Evolutionary conservation across 2,329 filamentous ascomycete genomes (phyloP).

Genomic region (Pseudogymnoascus sp.): DNA sequence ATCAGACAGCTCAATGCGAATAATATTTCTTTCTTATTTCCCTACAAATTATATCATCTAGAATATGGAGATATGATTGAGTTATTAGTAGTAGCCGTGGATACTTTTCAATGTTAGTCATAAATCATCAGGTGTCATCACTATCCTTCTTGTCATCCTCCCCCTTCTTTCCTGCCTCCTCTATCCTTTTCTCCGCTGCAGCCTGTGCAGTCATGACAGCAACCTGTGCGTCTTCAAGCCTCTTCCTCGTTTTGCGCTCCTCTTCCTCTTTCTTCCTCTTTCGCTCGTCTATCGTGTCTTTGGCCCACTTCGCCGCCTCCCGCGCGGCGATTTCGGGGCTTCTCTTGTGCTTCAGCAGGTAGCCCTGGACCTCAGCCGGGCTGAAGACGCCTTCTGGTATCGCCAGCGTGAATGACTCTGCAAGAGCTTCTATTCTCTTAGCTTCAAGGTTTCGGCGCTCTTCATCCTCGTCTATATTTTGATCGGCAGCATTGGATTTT

Average conservation of each 20-base stretch:
- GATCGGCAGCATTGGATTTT: not conserved
- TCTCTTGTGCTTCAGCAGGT: slow-evolving; percentile 57
- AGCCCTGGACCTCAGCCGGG: slow-evolving; percentile 61
- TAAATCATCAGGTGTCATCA: not conserved
- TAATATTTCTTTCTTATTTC: not conserved
- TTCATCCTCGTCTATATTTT: slow-evolving; percentile 10
- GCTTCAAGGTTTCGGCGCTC: slow-evolving; percentile 7
- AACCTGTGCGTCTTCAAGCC: slow-evolving; percentile 17
- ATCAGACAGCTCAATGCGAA: not conserved
- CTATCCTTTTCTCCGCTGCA: slow-evolving; percentile 20
- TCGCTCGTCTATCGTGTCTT: slow-evolving; percentile 45
- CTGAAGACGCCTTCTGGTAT: slow-evolving; percentile 49
- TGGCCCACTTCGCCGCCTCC: slow-evolving; percentile 50
- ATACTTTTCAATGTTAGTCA: not conserved
- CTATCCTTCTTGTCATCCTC: slow-evolving; percentile 18
- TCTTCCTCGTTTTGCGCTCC: slow-evolving; percentile 23
- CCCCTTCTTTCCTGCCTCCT: slow-evolving; percentile 14
- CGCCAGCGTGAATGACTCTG: slow-evolving; percentile 44
- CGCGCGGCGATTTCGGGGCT: slow-evolving; percentile 48
- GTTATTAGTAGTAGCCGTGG: not conserved
- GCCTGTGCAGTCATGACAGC: slow-evolving; percentile 12
- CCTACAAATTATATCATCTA: not conserved
- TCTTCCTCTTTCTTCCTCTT: slow-evolving; percentile 27
- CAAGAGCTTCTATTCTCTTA: slow-evolving; percentile 35
- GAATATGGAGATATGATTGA: not conserved